A percentile compares a stretch with the other conserved stretches of the same genome.
Evolutionary conservation across 192 early-diverging fungal genomes (phyloP).

Genomic region (Coemansia guatemalensis): DNA sequence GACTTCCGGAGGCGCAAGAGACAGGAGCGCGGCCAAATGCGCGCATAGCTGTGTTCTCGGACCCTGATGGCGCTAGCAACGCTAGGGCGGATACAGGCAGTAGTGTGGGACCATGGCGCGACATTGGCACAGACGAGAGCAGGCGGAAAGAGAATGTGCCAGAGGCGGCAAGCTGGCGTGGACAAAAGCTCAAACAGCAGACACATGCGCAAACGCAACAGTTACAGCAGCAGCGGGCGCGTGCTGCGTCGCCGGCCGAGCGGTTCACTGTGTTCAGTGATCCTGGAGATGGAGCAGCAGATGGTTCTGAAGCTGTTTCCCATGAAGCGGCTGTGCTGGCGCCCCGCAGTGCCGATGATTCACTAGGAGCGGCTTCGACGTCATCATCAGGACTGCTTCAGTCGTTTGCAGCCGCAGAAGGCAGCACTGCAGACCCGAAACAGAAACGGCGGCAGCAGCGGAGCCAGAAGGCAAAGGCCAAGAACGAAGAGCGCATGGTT

Average conservation of each 20-base stretch:
- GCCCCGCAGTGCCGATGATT: too few species aligned
- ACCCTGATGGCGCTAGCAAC: slow-evolving; percentile 15
- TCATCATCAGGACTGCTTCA: slow-evolving; percentile 10
- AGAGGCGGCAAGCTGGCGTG: slow-evolving; percentile 63
- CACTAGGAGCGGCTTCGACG: background rate
- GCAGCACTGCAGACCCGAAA: background rate
- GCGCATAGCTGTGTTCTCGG: slow-evolving; percentile 40
- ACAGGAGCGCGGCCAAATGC: slow-evolving; percentile 18
- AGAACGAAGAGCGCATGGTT: slow-evolving; percentile 31
- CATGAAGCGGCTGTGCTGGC: background rate
- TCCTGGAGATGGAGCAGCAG: background rate
- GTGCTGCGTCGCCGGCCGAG: slow-evolving; percentile 4
- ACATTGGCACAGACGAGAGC: slow-evolving; percentile 59
- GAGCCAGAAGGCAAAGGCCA: slow-evolving; percentile 9
- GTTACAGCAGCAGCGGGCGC: background rate
- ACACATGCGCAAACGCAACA: slow-evolving; percentile 2
- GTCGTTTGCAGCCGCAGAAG: background rate
- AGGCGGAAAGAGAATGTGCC: slow-evolving; percentile 71
- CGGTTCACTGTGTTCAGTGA: slow-evolving; percentile 50
- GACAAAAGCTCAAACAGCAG: slow-evolving; percentile 57
- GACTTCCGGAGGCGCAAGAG: background rate
- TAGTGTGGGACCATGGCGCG: slow-evolving; percentile 51
- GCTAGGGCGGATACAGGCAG: background rate
- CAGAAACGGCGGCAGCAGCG: background rate
- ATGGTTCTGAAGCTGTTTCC: background rate